Conservation (phyloP, 2,329 filamentous ascomycete species). For the Thielaviopsis ethacetica region DNA sequence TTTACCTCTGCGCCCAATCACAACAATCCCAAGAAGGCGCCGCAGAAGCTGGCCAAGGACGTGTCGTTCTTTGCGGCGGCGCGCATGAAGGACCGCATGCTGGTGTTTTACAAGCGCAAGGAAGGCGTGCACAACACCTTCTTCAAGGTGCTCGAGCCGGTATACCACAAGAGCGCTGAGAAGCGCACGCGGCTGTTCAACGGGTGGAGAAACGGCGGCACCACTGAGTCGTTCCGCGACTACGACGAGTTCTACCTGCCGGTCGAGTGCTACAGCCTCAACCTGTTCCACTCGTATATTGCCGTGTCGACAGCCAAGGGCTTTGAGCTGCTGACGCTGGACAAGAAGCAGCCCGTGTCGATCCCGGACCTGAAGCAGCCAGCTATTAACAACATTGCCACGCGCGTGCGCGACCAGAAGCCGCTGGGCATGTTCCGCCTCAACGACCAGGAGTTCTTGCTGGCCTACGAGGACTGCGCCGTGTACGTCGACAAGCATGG, state of each 20-base stretch:
- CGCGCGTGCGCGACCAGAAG: slow-evolving; percentile 63
- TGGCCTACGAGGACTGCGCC: slow-evolving; percentile 89
- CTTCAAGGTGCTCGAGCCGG: slow-evolving; percentile 92
- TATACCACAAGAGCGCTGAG: slow-evolving; percentile 81
- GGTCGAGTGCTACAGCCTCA: slow-evolving; percentile 84
- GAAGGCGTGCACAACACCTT: slow-evolving; percentile 87
- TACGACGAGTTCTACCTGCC: slow-evolving; percentile 99
- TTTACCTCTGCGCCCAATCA: slow-evolving; percentile 40
- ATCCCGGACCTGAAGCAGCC: slow-evolving; percentile 73
- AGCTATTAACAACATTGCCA: slow-evolving; percentile 70
- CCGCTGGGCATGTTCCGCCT: slow-evolving; percentile 95
- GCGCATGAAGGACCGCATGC: slow-evolving; percentile 86
- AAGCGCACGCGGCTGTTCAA: slow-evolving; percentile 57
- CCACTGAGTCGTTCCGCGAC: slow-evolving; percentile 90
- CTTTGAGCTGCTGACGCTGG: slow-evolving; percentile 87
- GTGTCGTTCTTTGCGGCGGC: slow-evolving; percentile 94
- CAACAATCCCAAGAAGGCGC: slow-evolving; percentile 68
- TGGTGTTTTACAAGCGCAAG: slow-evolving; percentile 94
- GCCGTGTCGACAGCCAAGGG: slow-evolving; percentile 83
- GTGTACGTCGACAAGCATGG: slow-evolving; percentile 98
- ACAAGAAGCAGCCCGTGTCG: slow-evolving; percentile 91
- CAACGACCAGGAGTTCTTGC: slow-evolving; percentile 78
- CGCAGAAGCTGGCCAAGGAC: slow-evolving; percentile 81
- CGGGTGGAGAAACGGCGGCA: slow-evolving; percentile 23
- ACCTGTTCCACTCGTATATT: slow-evolving; percentile 88